Conservation (phyloP, 768 basidiomycete genomes). For the Russula dissimulans region DNA sequence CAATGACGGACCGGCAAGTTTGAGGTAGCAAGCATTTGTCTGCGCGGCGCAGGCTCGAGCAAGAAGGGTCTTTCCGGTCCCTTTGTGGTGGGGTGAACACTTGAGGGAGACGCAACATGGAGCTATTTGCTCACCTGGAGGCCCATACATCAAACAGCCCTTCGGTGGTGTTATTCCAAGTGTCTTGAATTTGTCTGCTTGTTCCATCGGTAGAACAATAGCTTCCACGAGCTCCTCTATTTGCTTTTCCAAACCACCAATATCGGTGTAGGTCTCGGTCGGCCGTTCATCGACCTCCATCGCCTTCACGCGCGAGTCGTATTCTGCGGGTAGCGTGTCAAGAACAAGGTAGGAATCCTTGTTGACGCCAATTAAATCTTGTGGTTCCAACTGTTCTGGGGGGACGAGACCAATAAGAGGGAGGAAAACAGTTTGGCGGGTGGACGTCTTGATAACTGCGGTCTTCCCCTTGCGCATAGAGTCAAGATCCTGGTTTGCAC, state of each 20-base stretch:
- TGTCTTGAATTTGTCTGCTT: constrained; percentile 96
- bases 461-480: constrained; percentile 97
- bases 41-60: constrained; percentile 97
- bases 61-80: constrained; percentile 95
- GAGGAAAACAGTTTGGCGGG: constrained; percentile 96
- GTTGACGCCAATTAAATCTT: constrained; percentile 97
- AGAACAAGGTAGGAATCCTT: constrained; percentile 98
- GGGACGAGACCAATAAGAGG: constrained; percentile 97
- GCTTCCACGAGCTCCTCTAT: constrained; percentile 98
- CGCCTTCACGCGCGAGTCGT: constrained; percentile 96
- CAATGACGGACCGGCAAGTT: constrained; percentile 93
- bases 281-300: constrained; percentile 99
- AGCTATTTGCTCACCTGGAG: constrained; percentile 58
- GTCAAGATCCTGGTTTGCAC: constrained; percentile 91
- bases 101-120: neutral
- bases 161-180: constrained; percentile 98
- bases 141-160: constrained; percentile 97
- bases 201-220: constrained; percentile 97
- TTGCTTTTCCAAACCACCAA: constrained; percentile 98
- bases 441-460: constrained; percentile 98
- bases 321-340: constrained; percentile 93
- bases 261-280: constrained; percentile 94
- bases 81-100: constrained; percentile 26
- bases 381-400: constrained; percentile 78
- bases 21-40: constrained; percentile 96